Percentiles rank a stretch among this genome's conserved stretches.
Conservation (phyloP, 257 asterid genomes). For the Nicotiana obtusifolia region DNA sequence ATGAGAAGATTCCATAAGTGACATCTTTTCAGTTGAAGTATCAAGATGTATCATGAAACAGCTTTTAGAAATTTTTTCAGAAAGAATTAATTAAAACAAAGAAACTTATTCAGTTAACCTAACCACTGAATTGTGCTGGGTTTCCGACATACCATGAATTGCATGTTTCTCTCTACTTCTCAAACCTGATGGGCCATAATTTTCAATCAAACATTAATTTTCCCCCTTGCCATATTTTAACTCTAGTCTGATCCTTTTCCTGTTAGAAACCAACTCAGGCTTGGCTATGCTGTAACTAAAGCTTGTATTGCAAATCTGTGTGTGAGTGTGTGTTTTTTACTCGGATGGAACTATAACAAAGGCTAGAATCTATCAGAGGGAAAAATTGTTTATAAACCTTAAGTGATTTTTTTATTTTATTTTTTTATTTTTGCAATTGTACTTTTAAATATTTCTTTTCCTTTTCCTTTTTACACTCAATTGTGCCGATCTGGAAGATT, state of each 20-base stretch:
- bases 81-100: too few species aligned
- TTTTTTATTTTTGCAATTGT: background rate
- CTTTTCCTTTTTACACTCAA: background rate
- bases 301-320: background rate
- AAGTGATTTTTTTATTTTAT: background rate
- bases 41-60: background rate
- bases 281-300: background rate
- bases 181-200: background rate
- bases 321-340: background rate
- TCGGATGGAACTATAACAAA: background rate
- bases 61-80: too few species aligned
- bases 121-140: background rate
- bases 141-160: background rate
- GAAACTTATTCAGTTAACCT: background rate
- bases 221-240: background rate
- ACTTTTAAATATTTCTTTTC: background rate
- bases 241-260: background rate
- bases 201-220: background rate
- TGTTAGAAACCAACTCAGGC: background rate
- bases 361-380: background rate
- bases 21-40: background rate
- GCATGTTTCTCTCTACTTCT: background rate
- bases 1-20: background rate
- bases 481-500: background rate
- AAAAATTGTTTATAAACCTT: background rate